Conservation (phyloP, 352 stramenopile genomes). For the Phytophthora cryptogea region DNA sequence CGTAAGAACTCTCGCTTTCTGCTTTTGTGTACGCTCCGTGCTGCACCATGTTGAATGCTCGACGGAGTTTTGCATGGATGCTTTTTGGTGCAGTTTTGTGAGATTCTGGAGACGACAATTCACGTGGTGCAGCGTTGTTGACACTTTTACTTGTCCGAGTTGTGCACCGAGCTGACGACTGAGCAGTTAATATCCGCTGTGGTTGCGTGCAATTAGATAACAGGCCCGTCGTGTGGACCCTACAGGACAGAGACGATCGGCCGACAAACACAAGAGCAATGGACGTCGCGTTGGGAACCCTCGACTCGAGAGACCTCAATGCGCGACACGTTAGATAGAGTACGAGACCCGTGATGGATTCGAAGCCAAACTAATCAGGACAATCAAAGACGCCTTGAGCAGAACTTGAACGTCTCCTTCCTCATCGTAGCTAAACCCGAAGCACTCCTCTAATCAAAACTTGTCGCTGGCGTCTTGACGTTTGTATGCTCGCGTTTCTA, state of each 20-base stretch:
- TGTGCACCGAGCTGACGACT: conserved; percentile 61
- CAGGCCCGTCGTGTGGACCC: conserved; percentile 15
- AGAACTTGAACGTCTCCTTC: background rate
- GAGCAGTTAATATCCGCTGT: conserved; percentile 80
- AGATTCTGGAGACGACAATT: conserved; percentile 3
- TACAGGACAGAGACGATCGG: conserved; percentile 19
- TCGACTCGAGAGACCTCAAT: conserved; percentile 13
- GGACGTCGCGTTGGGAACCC: conserved; percentile 3
- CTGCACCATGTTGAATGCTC: conserved; percentile 2
- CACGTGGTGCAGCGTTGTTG: conserved; percentile 17
- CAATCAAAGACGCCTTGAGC: conserved; percentile 17
- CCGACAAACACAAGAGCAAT: conserved; percentile 23
- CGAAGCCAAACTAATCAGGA: conserved; percentile 16
- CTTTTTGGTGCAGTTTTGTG: background rate
- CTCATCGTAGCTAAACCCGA: too few species aligned
- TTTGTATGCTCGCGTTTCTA: conserved; percentile 56
- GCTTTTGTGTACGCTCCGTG: conserved; percentile 8
- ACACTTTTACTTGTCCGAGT: conserved; percentile 1
- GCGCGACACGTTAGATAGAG: conserved; percentile 31
- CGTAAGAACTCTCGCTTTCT: conserved; percentile 46
- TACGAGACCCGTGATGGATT: conserved; percentile 20
- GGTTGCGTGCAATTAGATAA: conserved; percentile 65
- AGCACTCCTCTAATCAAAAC: conserved; percentile 6
- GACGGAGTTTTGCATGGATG: conserved; percentile 7
- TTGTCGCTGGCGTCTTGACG: conserved; percentile 26